phyloP scores from a whole-genome alignment of 371 early-diverging fungal genomes.

The Mucor irregularis region DNA sequence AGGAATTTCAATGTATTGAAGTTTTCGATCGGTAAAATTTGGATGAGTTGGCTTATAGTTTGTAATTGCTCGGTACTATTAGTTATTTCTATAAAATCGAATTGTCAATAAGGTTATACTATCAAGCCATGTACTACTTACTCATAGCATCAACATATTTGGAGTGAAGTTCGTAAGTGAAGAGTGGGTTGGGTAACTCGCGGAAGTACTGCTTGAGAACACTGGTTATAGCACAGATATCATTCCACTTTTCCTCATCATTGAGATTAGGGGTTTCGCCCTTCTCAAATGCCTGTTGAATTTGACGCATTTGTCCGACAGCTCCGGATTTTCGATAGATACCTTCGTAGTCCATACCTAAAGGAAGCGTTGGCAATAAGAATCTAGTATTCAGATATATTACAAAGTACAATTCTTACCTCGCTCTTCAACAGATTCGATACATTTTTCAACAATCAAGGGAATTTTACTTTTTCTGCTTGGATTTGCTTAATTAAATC shows the following conservation, averaged over 20 bases:
- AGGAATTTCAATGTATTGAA: slow-evolving; percentile 46
- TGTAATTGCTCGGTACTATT: slow-evolving; percentile 20
- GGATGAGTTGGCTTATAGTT: slow-evolving; percentile 24
- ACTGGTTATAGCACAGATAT: slow-evolving; percentile 80
- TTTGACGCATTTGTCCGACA: slow-evolving; percentile 70
- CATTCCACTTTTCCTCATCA: slow-evolving; percentile 55
- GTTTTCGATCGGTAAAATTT: slow-evolving; percentile 41
- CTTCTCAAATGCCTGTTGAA: slow-evolving; percentile 55
- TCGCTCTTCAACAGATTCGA: slow-evolving; percentile 8
- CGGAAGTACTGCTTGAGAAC: slow-evolving; percentile 93
- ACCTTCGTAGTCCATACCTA: slow-evolving; percentile 62
- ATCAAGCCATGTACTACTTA: slow-evolving; percentile 23
- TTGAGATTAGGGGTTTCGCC: slow-evolving; percentile 48
- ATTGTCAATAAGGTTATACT: too few relatives aligned
- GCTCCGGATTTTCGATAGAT: slow-evolving; percentile 92
- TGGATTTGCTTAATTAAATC: slow-evolving; percentile 41
- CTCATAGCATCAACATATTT: slow-evolving; percentile 71
- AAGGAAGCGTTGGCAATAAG: too few relatives aligned
- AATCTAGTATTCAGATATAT: neutral
- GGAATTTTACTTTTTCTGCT: slow-evolving; percentile 57
- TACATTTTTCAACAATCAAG: slow-evolving; percentile 73
- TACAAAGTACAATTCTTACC: slow-evolving; percentile 3
- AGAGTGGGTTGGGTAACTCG: slow-evolving; percentile 87
- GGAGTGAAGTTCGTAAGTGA: slow-evolving; percentile 77
- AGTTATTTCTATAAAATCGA: slow-evolving; percentile 12